Percentiles rank a stretch among this genome's conserved stretches.
Evolutionary conservation across 2,329 filamentous ascomycete genomes (phyloP).

Genomic region (Penicillium sp.): DNA sequence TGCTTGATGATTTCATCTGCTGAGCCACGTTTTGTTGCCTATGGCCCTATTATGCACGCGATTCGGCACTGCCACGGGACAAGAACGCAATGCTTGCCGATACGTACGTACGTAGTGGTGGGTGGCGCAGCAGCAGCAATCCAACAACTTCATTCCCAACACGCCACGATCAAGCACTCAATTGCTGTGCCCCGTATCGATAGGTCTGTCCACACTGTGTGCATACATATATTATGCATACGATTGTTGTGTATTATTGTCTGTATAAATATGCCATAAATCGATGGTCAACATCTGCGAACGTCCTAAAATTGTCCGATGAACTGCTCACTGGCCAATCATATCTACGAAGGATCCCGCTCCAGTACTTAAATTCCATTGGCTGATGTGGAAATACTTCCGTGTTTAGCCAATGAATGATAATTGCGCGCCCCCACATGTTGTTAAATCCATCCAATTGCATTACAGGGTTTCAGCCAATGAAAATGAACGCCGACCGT

Average conservation of each 20-base stretch:
- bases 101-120: no score
- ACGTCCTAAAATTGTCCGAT: neutral
- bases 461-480: neutral
- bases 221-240: neutral
- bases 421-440: conserved; percentile 4
- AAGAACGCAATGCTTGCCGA: no score
- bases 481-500: neutral
- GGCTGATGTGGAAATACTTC: neutral
- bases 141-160: neutral
- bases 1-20: neutral
- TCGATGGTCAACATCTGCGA: neutral
- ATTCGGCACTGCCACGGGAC: no score
- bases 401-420: neutral
- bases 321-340: neutral
- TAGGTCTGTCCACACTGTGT: neutral
- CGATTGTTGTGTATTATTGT: neutral
- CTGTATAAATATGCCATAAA: neutral
- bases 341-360: neutral
- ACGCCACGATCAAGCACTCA: no score
- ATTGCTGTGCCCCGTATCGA: no score
- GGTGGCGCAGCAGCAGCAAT: neutral
- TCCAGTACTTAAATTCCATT: neutral
- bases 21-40: neutral
- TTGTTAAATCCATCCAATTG: neutral
- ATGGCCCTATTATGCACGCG: neutral